phyloP scores from a whole-genome alignment of 2,329 filamentous ascomycete genomes.

The Neofusicoccum ribis region DNA sequence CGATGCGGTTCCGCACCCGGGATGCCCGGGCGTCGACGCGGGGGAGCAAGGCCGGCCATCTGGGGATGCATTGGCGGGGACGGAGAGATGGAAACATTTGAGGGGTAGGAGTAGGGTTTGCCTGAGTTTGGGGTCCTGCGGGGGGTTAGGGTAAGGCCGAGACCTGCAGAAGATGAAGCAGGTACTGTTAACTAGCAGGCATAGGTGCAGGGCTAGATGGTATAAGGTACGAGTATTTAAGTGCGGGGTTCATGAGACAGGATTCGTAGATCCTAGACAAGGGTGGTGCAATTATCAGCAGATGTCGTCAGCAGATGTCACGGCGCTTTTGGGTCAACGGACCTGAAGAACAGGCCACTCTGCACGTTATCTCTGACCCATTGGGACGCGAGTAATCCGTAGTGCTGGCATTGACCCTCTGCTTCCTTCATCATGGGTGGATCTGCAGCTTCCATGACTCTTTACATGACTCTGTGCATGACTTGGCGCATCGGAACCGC shows the following conservation, averaged over 20 bases:
- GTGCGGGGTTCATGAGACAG: neutral
- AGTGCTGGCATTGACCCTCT: neutral
- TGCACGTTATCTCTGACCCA: neutral
- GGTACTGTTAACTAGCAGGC: neutral
- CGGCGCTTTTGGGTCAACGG: neutral
- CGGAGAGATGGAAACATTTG: conserved; percentile 7
- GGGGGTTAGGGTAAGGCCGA: neutral
- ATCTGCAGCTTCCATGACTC: conserved; percentile 11
- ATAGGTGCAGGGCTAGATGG: neutral
- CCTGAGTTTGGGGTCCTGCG: neutral
- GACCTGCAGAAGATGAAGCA: neutral
- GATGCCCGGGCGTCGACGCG: neutral
- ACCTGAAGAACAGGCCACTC: conserved; percentile 3
- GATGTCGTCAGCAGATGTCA: conserved; percentile 12
- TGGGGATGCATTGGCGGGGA: neutral
- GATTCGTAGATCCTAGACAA: conserved; percentile 4
- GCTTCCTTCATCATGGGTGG: neutral
- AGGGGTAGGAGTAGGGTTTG: neutral
- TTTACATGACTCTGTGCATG: neutral
- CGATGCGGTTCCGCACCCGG: neutral
- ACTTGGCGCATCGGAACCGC: neutral
- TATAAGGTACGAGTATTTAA: neutral
- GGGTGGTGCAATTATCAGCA: conserved; percentile 14
- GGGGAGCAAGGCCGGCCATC: conserved; percentile 4
- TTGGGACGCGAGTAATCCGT: neutral